Evolutionary conservation across 2,329 filamentous ascomycete genomes (phyloP).

Genomic region (Cercospora janseana): DNA sequence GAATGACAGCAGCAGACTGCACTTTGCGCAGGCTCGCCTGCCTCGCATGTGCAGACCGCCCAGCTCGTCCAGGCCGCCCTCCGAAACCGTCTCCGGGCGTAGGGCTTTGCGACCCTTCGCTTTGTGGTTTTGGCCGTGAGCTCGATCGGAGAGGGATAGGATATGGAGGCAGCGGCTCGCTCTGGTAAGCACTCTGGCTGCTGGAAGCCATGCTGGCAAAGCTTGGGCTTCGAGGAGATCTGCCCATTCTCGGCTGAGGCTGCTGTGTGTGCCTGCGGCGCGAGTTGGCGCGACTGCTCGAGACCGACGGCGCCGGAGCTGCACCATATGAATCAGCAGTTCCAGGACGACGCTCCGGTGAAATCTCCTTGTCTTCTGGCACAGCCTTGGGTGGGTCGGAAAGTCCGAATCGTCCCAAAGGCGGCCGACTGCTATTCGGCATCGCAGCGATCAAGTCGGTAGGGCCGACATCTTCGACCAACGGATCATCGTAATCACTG

Average conservation of each 20-base stretch:
- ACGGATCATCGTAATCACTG: slow-evolving; percentile 32
- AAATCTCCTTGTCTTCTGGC: slow-evolving; percentile 38
- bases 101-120: slow-evolving; percentile 77
- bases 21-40: slow-evolving; percentile 68
- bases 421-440: slow-evolving; percentile 29
- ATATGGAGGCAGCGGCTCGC: slow-evolving; percentile 65
- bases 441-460: slow-evolving; percentile 32
- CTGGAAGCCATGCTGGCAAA: slow-evolving; percentile 52
- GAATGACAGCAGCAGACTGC: slow-evolving; percentile 73
- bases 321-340: slow-evolving; percentile 36
- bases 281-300: slow-evolving; percentile 34
- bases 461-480: slow-evolving; percentile 27
- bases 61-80: slow-evolving; percentile 18
- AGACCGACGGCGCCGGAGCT: slow-evolving; percentile 35
- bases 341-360: slow-evolving; percentile 34
- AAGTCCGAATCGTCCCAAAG: slow-evolving; percentile 33
- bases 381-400: slow-evolving; percentile 37
- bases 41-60: slow-evolving; percentile 23
- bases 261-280: slow-evolving; percentile 22
- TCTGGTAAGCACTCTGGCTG: slow-evolving; percentile 36
- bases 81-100: slow-evolving; percentile 53
- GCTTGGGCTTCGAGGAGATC: slow-evolving; percentile 61
- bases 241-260: slow-evolving; percentile 26
- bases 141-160: slow-evolving; percentile 88
- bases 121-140: slow-evolving; percentile 69